Evolutionary conservation across 495 filamentous ascomycete species (phyloP).

Genomic region (Talaromyces ruber): DNA sequence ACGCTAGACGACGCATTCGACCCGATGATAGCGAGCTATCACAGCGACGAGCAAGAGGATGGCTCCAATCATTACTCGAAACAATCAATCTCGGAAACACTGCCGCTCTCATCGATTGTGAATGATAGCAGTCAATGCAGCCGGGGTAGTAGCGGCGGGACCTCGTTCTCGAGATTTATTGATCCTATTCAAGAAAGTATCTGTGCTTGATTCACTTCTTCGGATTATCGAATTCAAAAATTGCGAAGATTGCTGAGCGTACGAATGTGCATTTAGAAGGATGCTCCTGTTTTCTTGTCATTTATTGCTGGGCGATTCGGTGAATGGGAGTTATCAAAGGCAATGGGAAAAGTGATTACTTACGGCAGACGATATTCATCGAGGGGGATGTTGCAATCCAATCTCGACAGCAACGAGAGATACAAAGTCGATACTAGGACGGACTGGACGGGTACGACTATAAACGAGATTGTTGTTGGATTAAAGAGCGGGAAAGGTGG

Average conservation of each 20-base stretch:
- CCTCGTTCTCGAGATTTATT: neutral
- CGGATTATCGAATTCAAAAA: neutral
- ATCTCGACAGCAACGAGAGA: neutral
- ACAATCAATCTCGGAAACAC: constrained; percentile 8
- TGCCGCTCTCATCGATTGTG: neutral
- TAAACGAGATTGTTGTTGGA: neutral
- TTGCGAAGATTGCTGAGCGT: neutral
- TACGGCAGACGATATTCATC: neutral
- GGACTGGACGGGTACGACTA: neutral
- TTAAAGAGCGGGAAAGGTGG: neutral
- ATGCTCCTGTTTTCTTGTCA: neutral
- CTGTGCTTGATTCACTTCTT: neutral
- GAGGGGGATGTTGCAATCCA: neutral
- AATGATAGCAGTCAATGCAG: constrained; percentile 2
- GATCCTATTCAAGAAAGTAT: constrained; percentile 1
- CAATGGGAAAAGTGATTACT: neutral
- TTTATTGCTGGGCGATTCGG: neutral
- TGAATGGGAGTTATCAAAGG: neutral
- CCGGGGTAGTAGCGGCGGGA: neutral
- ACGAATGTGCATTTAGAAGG: neutral
- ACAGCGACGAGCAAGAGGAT: constrained; percentile 18
- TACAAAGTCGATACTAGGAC: neutral
- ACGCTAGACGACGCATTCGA: constrained; percentile 17
- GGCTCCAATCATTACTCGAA: constrained; percentile 14
- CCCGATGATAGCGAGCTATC: constrained; percentile 17